Base-by-base conservation (phyloP, 768 basidiomycete genomes). In the Xerocomellus chrysenteron region DNA sequence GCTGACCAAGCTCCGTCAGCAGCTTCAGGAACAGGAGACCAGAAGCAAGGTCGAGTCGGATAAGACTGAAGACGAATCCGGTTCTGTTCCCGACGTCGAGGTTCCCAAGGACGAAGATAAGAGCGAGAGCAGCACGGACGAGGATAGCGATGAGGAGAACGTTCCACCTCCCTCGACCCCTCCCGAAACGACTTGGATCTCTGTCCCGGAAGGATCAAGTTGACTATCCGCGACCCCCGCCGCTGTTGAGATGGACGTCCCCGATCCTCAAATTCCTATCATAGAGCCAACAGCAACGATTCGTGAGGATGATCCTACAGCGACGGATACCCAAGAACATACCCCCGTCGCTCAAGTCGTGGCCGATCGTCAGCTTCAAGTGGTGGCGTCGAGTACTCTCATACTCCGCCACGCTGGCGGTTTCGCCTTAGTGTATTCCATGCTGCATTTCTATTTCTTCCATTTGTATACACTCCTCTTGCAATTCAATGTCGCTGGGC, bases 1-100 rank as follows among this genome's bases (percentile, higher is more conserved):
- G 71, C 72, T 82, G 37, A 74, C 79, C 65, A 80, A 78, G 59
- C 77, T 82, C 65, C 80, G 80, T 59, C 75, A 76, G 54, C 74
- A 80, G 37, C 77, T 78, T 16, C 80, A 83, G 60, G 78, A 71
- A 59, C 83, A 82, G 66, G 84, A 83, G 71, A 74, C 76, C 51
- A 81, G 74, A 63, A 75, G 69, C 59, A 78, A 80, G 70, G 65
- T 72, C 42, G 73, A 76, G 49, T 73, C 75, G 48, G 72, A 78
- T 50, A 78, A 82, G 65, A 77, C 75, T 55, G 79, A 76, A 56
- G 72, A 74, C 19, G 73, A 73, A 50, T 63, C 52, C 40, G 5
- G 45, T 13, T n/a, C 55, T 37, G 28, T 42, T 17, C 30, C 61
- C 12, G 47, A 14, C 4, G 26, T 42, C 30, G 64, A 65, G 33